Base-by-base conservation (phyloP, 441 rosid genomes). In the Euphorbia celastroides region DNA sequence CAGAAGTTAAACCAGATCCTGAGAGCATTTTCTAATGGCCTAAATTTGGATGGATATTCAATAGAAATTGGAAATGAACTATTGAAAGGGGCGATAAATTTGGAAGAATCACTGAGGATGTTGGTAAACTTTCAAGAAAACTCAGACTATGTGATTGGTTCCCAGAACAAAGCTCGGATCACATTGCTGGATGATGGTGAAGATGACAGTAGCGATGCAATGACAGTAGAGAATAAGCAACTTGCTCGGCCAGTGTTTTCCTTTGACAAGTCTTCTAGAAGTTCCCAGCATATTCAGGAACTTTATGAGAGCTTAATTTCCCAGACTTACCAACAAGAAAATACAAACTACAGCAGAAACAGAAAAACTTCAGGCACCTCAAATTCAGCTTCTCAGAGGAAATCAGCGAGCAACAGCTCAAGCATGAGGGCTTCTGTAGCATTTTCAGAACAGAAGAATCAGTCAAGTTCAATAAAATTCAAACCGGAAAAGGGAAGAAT, bases 21-120 rank as follows among this genome's bases (percentile, higher is more conserved):
- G 38, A 80, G 79, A 71, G 83, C 91, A 61, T 88, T 86, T 70
- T 85, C 94, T 7, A 81, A 73, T 41, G 92, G 92, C 60, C 65
- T 80, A 3, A 86, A 83, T 74, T 81, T 93, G 32, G 90, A 86
- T 48, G 72, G 79, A 51, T 87, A 84, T 67, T 89, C 98, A 0
- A 78, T 88, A 73, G 89, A 92, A 65, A 86, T 84, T 25, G 98
- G 97, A 16, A 85, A 79, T 63, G 83, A 94, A 60, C 82, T 88
- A 19, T 58, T 92, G 83, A 86, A 89, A 79, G 97, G 97, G 54
- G 94, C 96, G 27, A 64, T 79, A 64, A 93, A 94, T 70, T 83
- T 94, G 75, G 91, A 89, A 79, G 90, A 89, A 73, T 90, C 97
- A 30, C 69, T 92, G 64, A 74, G 86, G 80, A 80, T 84, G 90